Evolutionary conservation across 768 basidiomycete species (phyloP).

Genomic region (Amanita subjunquillea): DNA sequence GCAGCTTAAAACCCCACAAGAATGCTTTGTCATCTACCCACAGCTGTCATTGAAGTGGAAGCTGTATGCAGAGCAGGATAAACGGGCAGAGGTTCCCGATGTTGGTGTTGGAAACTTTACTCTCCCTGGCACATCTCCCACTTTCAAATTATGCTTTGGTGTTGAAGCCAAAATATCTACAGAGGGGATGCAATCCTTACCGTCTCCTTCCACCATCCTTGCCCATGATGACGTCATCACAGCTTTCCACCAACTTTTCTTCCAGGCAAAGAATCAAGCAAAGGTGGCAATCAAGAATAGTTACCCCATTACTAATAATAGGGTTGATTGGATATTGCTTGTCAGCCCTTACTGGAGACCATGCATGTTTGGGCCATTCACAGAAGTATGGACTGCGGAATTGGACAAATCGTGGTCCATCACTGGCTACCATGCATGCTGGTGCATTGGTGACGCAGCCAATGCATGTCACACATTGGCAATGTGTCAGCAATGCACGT

Average conservation of each 20-base stretch:
- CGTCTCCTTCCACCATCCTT: background rate
- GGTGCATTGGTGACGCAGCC: too few relatives aligned
- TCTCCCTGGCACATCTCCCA: background rate
- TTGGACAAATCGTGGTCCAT: too few relatives aligned
- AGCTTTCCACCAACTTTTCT: background rate
- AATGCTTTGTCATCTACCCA: background rate
- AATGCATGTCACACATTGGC: too few relatives aligned
- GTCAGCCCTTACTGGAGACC: background rate
- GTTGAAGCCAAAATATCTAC: background rate
- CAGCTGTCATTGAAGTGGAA: background rate
- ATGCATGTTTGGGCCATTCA: background rate
- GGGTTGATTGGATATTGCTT: background rate
- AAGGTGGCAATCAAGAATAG: background rate
- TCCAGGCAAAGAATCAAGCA: background rate
- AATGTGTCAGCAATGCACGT: too few relatives aligned
- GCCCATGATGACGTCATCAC: background rate
- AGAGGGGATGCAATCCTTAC: background rate
- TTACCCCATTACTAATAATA: background rate
- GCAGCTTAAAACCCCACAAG: background rate
- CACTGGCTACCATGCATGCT: too few relatives aligned
- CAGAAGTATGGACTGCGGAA: too few relatives aligned
- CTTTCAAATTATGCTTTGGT: background rate
- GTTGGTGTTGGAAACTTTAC: background rate
- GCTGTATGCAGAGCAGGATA: background rate
- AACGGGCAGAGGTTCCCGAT: background rate